Evolutionary conservation across 2,329 filamentous ascomycete species (phyloP), one percentile per base, ranked within the genome.

Genomic region (Ophiobolus disseminans): DNA sequence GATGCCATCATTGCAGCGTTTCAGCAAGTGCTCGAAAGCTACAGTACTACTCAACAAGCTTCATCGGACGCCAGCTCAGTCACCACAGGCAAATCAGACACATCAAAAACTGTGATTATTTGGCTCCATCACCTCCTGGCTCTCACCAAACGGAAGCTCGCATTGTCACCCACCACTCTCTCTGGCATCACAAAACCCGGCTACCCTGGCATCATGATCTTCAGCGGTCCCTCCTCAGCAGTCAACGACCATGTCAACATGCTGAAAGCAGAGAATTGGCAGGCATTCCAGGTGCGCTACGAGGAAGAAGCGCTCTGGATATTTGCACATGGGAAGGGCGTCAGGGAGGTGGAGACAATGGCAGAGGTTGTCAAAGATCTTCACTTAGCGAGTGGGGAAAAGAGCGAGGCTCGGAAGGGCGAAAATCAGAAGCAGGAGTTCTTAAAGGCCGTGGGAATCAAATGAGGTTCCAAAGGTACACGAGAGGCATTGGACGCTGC

Each of bases 111-210:
- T 3, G 67, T 76, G 20, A 68, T 78, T 14, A 68, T 78, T 39
- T 78, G 75, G 73, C 69, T 79, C 1, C 76, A 78, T 35, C 76
- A 79, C 41, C 68, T 78, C 6, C 73, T 79, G 42, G 76, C 75
- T 25, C 73, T 73, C 13, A 73, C 70, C 49, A 79, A 78, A 59
- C 74, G 76, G 35, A 79, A 79, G 53, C 70, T 74, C 31, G 73
- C 73, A 5, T 63, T 78, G 9, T 68, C 67, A 1, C 52, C 58
- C 8, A 72, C 76, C 0, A 5, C 66, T 1, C 55, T 78, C n/a
- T 68, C 69, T 2, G 76, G 76, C 11, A 59, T 78, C 26, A 76
- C 76, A 0, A 78, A 78, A 47, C 76, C 76, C 1, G 76, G 76
- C 7, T 78, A 78, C 46, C 76, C 76, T 17, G 76, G 76, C 11